Evolutionary conservation across 345 rosid genomes (phyloP).

Genomic region (Brassica nigra): DNA sequence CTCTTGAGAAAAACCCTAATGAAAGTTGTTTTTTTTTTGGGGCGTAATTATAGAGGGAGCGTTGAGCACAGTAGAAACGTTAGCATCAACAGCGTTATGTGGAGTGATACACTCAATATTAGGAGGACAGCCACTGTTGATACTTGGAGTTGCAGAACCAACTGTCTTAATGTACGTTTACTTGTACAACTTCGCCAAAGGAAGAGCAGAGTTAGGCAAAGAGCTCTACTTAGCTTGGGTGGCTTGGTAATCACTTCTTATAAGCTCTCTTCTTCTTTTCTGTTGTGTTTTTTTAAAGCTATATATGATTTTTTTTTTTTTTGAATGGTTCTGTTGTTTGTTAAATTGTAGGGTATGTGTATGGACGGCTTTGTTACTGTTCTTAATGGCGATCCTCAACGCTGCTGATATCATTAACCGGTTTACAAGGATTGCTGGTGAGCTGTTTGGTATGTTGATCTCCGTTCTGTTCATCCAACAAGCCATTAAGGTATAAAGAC

Average conservation of each 20-base stretch:
- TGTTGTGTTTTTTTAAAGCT: not conserved
- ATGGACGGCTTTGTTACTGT: conserved; percentile 81
- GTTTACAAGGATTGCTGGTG: conserved; percentile 84
- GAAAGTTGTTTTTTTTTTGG: not conserved
- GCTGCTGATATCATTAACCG: conserved; percentile 67
- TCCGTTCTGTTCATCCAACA: conserved; percentile 79
- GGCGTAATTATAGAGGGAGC: conserved; percentile 57
- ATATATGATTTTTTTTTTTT: not conserved
- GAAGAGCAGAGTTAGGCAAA: conserved; percentile 57
- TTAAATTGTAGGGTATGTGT: conserved; percentile 70
- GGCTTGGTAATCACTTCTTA: conserved; percentile 57
- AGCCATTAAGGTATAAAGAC: conserved; percentile 60
- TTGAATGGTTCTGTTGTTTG: not conserved
- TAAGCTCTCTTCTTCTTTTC: not conserved
- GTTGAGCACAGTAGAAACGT: conserved; percentile 71
- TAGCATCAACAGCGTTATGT: conserved; percentile 77
- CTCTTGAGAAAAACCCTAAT: not conserved
- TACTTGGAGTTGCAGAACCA: conserved; percentile 90
- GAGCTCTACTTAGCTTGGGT: conserved; percentile 82
- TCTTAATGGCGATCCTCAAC: conserved; percentile 62
- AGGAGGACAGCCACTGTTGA: conserved; percentile 82
- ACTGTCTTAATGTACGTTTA: conserved; percentile 81
- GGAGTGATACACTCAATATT: conserved; percentile 78
- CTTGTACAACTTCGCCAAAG: conserved; percentile 70
- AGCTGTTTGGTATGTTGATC: conserved; percentile 84